Evolutionary conservation across 768 basidiomycete species (phyloP).

Genomic region (Peribolospora baueri): DNA sequence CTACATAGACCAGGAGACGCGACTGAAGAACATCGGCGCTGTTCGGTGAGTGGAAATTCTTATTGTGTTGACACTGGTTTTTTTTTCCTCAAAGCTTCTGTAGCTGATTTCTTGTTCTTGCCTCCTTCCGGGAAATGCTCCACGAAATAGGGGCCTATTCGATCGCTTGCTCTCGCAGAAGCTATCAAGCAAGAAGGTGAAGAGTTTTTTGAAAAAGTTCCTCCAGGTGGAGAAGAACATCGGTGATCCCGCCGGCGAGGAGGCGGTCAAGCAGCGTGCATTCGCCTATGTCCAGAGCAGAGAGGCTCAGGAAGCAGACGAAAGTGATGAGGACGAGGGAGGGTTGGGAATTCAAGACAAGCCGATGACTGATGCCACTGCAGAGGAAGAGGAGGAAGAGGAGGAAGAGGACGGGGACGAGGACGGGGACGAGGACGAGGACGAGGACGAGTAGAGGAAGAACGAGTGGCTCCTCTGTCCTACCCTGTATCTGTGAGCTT

Average conservation of each 20-base stretch:
- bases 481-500: neutral
- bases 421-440: neutral
- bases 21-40: constrained; percentile 50
- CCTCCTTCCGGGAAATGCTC: neutral
- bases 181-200: constrained; percentile 45
- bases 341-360: neutral
- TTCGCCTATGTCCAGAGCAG: constrained; percentile 32
- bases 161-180: constrained; percentile 57
- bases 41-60: constrained; percentile 29
- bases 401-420: constrained; percentile 1
- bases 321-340: neutral
- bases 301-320: neutral
- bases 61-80: neutral
- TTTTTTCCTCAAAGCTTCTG: too few species aligned
- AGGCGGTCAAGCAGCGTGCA: constrained; percentile 62
- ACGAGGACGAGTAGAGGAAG: neutral
- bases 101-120: too few species aligned
- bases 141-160: constrained; percentile 45
- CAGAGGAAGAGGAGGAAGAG: neutral
- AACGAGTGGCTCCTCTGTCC: neutral
- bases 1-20: constrained; percentile 89
- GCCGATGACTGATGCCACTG: neutral
- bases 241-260: constrained; percentile 65
- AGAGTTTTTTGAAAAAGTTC: constrained; percentile 92
- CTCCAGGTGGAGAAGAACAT: constrained; percentile 59